These are phyloP conservation scores for Talaromyces wortmannii DNA, from an alignment of 495 filamentous ascomycete genomes.

Conservation along the genomic window DNA sequence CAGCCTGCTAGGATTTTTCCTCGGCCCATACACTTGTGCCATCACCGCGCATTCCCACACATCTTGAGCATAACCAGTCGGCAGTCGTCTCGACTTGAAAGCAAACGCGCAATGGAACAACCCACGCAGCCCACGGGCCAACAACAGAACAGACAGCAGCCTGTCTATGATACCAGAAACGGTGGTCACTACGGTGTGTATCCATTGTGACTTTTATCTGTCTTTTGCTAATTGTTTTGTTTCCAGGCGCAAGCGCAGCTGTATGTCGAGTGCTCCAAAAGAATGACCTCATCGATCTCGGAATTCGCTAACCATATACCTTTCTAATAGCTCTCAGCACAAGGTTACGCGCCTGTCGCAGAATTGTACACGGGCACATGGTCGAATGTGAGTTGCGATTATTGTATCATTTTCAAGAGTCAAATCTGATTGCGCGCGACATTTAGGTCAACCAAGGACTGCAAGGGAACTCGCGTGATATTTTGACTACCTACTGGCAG, in stretches of 20 bases:
- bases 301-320: conserved; percentile 2
- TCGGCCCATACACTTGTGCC: too few relatives aligned
- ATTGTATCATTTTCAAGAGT: neutral
- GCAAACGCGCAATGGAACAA: conserved; percentile 45
- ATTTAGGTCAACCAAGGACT: conserved; percentile 88
- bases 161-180: conserved; percentile 70
- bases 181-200: conserved; percentile 85
- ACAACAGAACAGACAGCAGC: conserved; percentile 52
- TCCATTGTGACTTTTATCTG: neutral
- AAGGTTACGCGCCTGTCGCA: conserved; percentile 74
- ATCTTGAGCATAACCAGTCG: neutral
- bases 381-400: conserved; percentile 66
- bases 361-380: conserved; percentile 90
- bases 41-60: neutral
- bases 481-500: conserved; percentile 98
- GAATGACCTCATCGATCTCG: conserved; percentile 5
- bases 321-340: conserved; percentile 48
- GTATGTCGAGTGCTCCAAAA: conserved; percentile 43
- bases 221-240: conserved; percentile 11
- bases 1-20: too few relatives aligned
- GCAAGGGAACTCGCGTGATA: conserved; percentile 87
- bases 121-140: conserved; percentile 44
- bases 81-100: neutral
- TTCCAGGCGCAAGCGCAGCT: conserved; percentile 68
- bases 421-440: neutral